phyloP scores from a whole-genome alignment of 2,329 filamentous ascomycete species.

The Thermochaetoides dissita region DNA sequence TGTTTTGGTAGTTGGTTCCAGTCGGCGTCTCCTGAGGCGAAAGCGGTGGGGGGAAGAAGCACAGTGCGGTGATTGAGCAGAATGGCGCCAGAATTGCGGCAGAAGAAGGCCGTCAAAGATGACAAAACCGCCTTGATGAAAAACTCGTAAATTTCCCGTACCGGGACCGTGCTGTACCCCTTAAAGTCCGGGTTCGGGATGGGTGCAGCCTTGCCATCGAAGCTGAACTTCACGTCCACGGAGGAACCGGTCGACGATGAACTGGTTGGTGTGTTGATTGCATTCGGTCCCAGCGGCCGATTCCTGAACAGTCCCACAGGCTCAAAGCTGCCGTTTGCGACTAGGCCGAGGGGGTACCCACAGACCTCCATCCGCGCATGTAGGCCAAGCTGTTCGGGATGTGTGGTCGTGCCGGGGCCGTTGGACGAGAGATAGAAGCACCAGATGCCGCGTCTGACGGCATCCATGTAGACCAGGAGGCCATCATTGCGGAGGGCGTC shows the following conservation, averaged over 20 bases:
- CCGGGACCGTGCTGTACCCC: constrained; percentile 21
- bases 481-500: constrained; percentile 36
- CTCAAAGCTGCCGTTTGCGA: constrained; percentile 38
- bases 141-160: constrained; percentile 36
- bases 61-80: constrained; percentile 40
- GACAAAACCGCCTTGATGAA: constrained; percentile 39
- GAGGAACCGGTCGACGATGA: constrained; percentile 29
- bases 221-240: constrained; percentile 22
- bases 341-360: constrained; percentile 29
- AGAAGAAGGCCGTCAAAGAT: constrained; percentile 36
- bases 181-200: constrained; percentile 21
- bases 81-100: constrained; percentile 32
- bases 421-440: constrained; percentile 35
- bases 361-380: constrained; percentile 29
- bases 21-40: constrained; percentile 18
- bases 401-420: constrained; percentile 20
- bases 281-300: constrained; percentile 25
- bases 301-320: constrained; percentile 34
- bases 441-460: constrained; percentile 37
- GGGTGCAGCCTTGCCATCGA: constrained; percentile 19
- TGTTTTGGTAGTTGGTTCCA: constrained; percentile 13
- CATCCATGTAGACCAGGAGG: constrained; percentile 39
- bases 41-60: constrained; percentile 26
- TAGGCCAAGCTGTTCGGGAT: constrained; percentile 19
- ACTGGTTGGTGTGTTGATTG: constrained; percentile 31